phyloP scores from a whole-genome alignment of 768 basidiomycete genomes.

The Daedalea quercina region DNA sequence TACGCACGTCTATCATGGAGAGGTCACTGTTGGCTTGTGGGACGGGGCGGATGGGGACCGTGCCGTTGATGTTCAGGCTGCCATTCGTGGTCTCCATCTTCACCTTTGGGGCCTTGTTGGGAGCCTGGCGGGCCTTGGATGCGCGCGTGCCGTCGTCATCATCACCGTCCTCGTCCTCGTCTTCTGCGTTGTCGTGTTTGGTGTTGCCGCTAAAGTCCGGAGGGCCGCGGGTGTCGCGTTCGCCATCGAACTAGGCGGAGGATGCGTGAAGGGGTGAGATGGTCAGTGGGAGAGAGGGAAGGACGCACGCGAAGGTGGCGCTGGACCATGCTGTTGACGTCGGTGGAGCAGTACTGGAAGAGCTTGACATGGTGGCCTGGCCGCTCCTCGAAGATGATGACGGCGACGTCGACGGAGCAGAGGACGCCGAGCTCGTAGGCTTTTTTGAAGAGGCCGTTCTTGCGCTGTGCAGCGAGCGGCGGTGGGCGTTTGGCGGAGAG shows the following conservation, averaged over 20 bases:
- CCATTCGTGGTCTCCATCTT: conserved; percentile 10
- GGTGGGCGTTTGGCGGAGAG: conserved; percentile 10
- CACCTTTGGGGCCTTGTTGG: conserved; percentile 8
- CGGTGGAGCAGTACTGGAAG: conserved; percentile 73
- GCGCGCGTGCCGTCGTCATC: conserved; percentile 17
- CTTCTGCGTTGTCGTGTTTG: conserved; percentile 27
- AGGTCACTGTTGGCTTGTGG: conserved; percentile 8
- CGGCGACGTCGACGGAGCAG: conserved; percentile 83
- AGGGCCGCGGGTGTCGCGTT: conserved; percentile 42
- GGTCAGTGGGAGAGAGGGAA: background rate
- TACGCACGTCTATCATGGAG: conserved; percentile 5
- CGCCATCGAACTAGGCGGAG: conserved; percentile 46
- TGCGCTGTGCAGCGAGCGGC: conserved; percentile 62
- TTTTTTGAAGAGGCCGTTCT: conserved; percentile 88
- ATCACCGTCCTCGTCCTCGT: conserved; percentile 31
- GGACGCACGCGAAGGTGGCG: conserved; percentile 49
- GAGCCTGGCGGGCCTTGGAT: conserved; percentile 9
- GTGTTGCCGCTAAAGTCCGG: conserved; percentile 39
- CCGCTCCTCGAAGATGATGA: conserved; percentile 83
- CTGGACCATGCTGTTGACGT: conserved; percentile 64
- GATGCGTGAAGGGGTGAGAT: background rate
- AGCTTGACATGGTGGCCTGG: conserved; percentile 76
- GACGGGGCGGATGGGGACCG: conserved; percentile 15
- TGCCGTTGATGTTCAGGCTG: conserved; percentile 5
- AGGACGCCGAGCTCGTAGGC: conserved; percentile 88